Conservation (phyloP, 305 asterid genomes). For the Caryopteris hybrid region DNA sequence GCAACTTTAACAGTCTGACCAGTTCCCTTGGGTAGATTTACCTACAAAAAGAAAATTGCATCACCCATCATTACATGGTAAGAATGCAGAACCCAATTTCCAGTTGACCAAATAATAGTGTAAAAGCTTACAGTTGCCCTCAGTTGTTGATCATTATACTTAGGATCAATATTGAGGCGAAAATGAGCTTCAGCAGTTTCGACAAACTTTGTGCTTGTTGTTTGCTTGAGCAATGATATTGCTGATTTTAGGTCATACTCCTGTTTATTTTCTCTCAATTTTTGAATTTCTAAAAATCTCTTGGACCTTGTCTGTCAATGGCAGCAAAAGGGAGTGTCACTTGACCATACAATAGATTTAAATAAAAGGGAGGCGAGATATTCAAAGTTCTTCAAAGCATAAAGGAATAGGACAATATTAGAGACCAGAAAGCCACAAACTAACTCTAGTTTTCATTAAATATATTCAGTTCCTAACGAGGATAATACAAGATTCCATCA, state of each 20-base stretch:
- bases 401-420: neutral
- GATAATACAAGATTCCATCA: neutral
- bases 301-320: constrained; percentile 73
- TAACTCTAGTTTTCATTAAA: neutral
- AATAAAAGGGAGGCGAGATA: neutral
- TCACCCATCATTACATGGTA: constrained; percentile 11
- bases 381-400: neutral
- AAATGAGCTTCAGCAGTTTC: constrained; percentile 96
- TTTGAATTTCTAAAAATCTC: constrained; percentile 91
- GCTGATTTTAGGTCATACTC: constrained; percentile 83
- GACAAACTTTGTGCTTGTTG: constrained; percentile 67
- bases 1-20: constrained; percentile 91
- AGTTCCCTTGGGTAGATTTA: constrained; percentile 95
- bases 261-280: constrained; percentile 70
- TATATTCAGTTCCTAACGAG: neutral
- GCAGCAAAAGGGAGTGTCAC: constrained; percentile 13
- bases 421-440: neutral
- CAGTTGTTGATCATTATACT: constrained; percentile 93
- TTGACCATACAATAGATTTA: neutral
- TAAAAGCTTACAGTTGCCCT: constrained; percentile 81
- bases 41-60: constrained; percentile 42
- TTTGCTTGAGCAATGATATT: constrained; percentile 65
- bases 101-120: neutral
- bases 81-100: neutral
- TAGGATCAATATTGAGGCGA: constrained; percentile 96